Percentiles rank a stretch among this genome's conserved stretches.
These are phyloP conservation scores for Rhizopogon vesiculosus DNA, from an alignment of 768 basidiomycete genomes.

Conservation along the genomic window DNA sequence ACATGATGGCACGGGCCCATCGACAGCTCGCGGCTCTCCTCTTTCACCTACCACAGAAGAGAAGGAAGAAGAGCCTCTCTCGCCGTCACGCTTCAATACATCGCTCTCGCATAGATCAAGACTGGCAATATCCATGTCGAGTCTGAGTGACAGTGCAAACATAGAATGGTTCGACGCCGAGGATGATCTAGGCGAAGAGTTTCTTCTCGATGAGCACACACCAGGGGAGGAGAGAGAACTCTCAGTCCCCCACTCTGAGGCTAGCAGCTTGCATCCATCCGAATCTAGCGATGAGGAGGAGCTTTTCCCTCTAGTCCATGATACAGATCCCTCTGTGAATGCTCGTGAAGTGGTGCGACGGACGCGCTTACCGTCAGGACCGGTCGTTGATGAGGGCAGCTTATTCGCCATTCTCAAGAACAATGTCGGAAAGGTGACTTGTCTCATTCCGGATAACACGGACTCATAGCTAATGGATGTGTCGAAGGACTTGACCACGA, in stretches of 20 bases:
- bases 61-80: slow-evolving; percentile 28
- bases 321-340: slow-evolving; percentile 5
- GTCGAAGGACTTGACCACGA: slow-evolving; percentile 70
- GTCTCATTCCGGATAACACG: background rate
- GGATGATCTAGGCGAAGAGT: slow-evolving; percentile 50
- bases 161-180: slow-evolving; percentile 78
- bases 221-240: slow-evolving; percentile 36
- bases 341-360: slow-evolving; percentile 39
- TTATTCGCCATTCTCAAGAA: slow-evolving; percentile 81
- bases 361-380: slow-evolving; percentile 53
- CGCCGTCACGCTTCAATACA: slow-evolving; percentile 18
- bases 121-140: slow-evolving; percentile 44
- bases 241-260: slow-evolving; percentile 34
- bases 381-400: slow-evolving; percentile 74
- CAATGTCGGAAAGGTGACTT: slow-evolving; percentile 76
- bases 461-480: background rate
- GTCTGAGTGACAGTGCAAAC: slow-evolving; percentile 41
- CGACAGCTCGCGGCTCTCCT: slow-evolving; percentile 23
- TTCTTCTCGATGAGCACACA: slow-evolving; percentile 47
- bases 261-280: slow-evolving; percentile 34
- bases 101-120: slow-evolving; percentile 32
- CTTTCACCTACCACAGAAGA: slow-evolving; percentile 48
- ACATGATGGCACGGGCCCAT: slow-evolving; percentile 22
- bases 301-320: background rate
- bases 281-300: slow-evolving; percentile 47